Conservation (phyloP, 2,329 filamentous ascomycete species). For the Penicillium expansum region DNA sequence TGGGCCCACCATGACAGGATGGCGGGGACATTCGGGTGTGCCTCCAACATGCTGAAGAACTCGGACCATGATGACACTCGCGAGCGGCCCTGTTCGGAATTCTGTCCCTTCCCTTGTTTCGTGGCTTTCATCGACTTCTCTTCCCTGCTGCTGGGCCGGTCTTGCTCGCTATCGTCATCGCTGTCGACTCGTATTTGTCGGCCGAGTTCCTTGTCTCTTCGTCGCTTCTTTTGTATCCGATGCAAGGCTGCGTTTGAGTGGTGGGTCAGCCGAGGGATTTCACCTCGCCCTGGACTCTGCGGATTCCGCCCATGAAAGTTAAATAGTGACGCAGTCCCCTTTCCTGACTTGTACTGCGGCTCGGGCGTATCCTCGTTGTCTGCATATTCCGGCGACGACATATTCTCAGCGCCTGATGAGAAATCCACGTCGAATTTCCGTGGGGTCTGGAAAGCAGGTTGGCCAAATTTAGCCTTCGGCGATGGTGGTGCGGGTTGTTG, state of each 20-base stretch:
- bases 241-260: constrained; percentile 46
- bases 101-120: constrained; percentile 18
- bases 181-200: constrained; percentile 41
- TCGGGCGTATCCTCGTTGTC: constrained; percentile 52
- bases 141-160: constrained; percentile 39
- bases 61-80: constrained; percentile 44
- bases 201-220: constrained; percentile 48
- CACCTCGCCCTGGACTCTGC: constrained; percentile 59
- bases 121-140: constrained; percentile 32
- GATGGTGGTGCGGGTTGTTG: constrained; percentile 33
- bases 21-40: constrained; percentile 63
- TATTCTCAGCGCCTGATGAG: constrained; percentile 48
- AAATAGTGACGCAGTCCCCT: constrained; percentile 40
- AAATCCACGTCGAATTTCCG: constrained; percentile 48
- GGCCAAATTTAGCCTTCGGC: constrained; percentile 36
- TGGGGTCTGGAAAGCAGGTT: constrained; percentile 50
- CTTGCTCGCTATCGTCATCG: constrained; percentile 45
- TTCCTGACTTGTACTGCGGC: constrained; percentile 32
- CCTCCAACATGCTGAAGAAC: constrained; percentile 61
- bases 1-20: constrained; percentile 67
- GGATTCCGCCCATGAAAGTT: constrained; percentile 42
- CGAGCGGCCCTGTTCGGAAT: constrained; percentile 23
- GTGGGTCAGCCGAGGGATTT: constrained; percentile 55
- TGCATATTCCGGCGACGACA: constrained; percentile 46
- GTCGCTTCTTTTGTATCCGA: constrained; percentile 50